Evolutionary conservation across 1,284 basidiomycete genomes (phyloP).

Genomic region (Pseudomicrostroma phylloplanum): DNA sequence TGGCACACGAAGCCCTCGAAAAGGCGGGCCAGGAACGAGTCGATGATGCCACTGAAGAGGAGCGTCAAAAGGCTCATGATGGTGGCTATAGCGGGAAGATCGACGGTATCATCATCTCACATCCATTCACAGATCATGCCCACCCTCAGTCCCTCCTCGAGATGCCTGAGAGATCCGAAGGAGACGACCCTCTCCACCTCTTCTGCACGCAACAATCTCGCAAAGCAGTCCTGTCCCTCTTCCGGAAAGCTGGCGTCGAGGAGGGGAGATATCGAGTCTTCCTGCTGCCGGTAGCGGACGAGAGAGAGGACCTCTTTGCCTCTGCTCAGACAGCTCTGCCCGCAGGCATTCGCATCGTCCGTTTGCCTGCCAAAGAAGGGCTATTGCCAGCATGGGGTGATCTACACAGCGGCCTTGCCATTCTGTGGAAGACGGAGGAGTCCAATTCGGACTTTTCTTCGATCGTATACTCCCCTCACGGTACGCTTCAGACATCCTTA

Average conservation of each 20-base stretch:
- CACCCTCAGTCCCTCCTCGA: conserved; percentile 14
- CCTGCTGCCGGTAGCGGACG: neutral
- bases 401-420: conserved; percentile 14
- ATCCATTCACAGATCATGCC: conserved; percentile 19
- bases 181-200: neutral
- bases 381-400: conserved; percentile 9
- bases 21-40: conserved; percentile 7
- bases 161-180: neutral
- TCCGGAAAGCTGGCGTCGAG: neutral
- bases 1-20: conserved; percentile 4
- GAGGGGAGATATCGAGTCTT: neutral
- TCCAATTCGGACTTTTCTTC: neutral
- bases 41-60: conserved; percentile 4
- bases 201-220: conserved; percentile 1
- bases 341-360: neutral
- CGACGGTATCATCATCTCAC: conserved; percentile 15
- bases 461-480: conserved; percentile 15
- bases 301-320: neutral
- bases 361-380: neutral
- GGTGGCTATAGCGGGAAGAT: neutral
- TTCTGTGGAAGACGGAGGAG: conserved; percentile 7
- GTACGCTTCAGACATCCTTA: conserved; percentile 5
- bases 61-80: neutral
- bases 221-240: neutral
- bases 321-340: neutral